These are phyloP conservation scores for Kluyveromyces nonfermentans DNA, from an alignment of 805 yeast species.

Conservation along the genomic window DNA sequence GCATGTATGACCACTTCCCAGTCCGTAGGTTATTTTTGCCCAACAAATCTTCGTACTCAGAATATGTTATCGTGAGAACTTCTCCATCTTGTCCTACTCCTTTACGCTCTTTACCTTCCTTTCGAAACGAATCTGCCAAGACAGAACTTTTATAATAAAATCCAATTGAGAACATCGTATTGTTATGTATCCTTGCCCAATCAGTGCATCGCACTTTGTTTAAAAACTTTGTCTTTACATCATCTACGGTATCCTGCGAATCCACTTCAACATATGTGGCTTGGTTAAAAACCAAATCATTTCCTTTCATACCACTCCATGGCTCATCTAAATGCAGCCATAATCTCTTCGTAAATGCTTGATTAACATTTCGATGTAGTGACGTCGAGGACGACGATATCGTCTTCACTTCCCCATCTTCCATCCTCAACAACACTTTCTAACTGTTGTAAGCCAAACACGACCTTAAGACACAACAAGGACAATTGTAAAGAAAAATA, in stretches of 20 bases:
- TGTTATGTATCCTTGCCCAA: slow-evolving; percentile 46
- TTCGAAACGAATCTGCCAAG: neutral
- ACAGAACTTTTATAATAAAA: slow-evolving; percentile 24
- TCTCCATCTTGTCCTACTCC: neutral
- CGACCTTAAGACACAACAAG: neutral
- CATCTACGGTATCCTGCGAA: slow-evolving; percentile 66
- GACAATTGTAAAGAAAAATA: neutral
- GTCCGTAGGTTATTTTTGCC: neutral
- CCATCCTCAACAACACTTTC: neutral
- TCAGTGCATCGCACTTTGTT: slow-evolving; percentile 44
- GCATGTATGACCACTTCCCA: slow-evolving; percentile 2
- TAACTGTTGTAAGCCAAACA: neutral
- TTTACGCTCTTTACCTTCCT: too few relatives aligned
- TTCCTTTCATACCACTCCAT: neutral
- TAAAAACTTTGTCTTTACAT: slow-evolving; percentile 58
- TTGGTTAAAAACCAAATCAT: slow-evolving; percentile 8
- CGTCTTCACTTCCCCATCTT: neutral
- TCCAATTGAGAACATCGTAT: slow-evolving; percentile 62
- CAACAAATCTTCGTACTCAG: neutral
- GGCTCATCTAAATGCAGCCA: neutral
- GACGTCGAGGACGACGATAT: neutral
- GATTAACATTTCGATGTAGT: neutral
- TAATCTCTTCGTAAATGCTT: neutral
- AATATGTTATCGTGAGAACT: neutral
- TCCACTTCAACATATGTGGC: slow-evolving; percentile 65